Conservation (phyloP, 1,284 basidiomycete genomes). For the Rhodotorula glutinis region DNA sequence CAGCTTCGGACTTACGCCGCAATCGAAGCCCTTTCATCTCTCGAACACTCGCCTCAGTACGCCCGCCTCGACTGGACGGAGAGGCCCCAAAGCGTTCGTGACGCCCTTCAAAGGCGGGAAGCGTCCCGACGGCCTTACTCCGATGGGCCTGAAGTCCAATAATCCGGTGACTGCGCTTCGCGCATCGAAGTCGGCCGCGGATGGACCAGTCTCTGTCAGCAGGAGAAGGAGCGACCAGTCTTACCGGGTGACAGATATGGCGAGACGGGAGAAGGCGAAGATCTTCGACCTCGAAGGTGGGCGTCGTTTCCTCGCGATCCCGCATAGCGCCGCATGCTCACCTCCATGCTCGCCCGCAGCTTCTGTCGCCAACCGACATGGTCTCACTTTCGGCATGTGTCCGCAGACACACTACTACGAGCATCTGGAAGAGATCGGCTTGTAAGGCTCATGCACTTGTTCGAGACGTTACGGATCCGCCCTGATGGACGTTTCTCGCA, state of each 20-base stretch:
- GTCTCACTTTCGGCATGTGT: slow-evolving; percentile 19
- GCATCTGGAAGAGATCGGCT: slow-evolving; percentile 4
- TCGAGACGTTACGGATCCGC: no score
- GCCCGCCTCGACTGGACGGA: not conserved
- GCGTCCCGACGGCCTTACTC: slow-evolving; percentile 34
- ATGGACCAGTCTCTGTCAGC: not conserved
- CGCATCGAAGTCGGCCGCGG: not conserved
- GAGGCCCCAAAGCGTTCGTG: slow-evolving; percentile 33
- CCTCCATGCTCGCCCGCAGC: not conserved
- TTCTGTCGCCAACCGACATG: not conserved
- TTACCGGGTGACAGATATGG: not conserved
- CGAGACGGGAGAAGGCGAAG: slow-evolving; percentile 2
- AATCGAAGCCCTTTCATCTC: slow-evolving; percentile 30
- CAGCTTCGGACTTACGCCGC: slow-evolving; percentile 41
- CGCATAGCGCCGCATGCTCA: not conserved
- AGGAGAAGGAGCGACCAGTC: not conserved
- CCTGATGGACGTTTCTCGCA: slow-evolving; percentile 1
- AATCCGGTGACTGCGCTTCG: not conserved
- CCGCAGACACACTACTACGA: slow-evolving; percentile 36
- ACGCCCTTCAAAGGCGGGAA: slow-evolving; percentile 43
- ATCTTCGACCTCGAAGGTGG: slow-evolving; percentile 30
- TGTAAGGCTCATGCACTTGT: slow-evolving; percentile 1
- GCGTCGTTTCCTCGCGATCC: not conserved
- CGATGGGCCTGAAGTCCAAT: slow-evolving; percentile 21
- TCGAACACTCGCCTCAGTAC: slow-evolving; percentile 22